Evolutionary conservation across 148 eudicot species (phyloP).

Genomic region (Chenopodium album): DNA sequence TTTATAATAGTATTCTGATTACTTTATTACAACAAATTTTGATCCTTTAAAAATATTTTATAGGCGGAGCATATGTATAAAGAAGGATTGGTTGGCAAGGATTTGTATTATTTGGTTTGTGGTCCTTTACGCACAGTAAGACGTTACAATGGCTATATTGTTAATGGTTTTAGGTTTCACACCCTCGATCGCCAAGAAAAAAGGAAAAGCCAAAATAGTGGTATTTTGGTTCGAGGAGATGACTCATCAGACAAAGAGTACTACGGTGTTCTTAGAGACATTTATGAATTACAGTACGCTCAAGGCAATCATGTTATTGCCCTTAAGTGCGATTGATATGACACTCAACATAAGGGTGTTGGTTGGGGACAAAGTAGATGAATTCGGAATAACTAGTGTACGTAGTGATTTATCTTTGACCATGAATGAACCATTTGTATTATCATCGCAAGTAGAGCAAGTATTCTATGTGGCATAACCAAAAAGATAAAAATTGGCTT

Average conservation of each 20-base stretch:
- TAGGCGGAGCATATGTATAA: not conserved
- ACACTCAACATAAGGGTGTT: not conserved
- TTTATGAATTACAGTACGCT: constrained; percentile 6
- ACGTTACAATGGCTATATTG: not conserved
- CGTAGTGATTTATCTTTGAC: not conserved
- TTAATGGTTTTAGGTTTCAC: constrained; percentile 2
- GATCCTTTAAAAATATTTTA: not conserved
- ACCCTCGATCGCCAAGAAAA: not conserved
- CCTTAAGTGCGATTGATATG: constrained; percentile 12
- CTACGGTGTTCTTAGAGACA: constrained; percentile 4
- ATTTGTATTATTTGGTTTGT: constrained; percentile 14
- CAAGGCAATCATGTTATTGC: not conserved
- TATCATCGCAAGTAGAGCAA: constrained; percentile 10
- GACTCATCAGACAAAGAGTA: constrained; percentile 12
- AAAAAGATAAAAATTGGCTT: not conserved
- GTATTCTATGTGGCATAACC: constrained; percentile 5
- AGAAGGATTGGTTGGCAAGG: not conserved
- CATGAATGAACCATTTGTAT: constrained; percentile 2
- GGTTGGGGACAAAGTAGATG: not conserved
- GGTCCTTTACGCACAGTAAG: not conserved
- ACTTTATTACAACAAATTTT: too few species aligned
- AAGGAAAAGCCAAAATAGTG: constrained; percentile 3
- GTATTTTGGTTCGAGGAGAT: constrained; percentile 12
- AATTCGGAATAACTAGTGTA: constrained; percentile 5
- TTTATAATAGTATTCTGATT: too few species aligned